Conservation (phyloP, 345 rosid genomes). For the Erucastrum elatum region DNA sequence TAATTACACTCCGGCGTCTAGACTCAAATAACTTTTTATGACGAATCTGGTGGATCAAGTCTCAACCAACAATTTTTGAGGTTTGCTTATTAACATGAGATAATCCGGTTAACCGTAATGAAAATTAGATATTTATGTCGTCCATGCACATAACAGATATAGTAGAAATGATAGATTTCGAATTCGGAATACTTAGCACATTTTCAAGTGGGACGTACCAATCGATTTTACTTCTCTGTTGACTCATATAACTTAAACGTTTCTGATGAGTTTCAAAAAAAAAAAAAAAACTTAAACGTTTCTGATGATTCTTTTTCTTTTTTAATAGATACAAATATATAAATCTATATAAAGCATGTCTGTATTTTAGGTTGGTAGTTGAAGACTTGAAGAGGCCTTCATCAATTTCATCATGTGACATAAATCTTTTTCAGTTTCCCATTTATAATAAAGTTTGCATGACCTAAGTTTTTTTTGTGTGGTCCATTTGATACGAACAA, state of each 20-base stretch:
- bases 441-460: conserved; percentile 19
- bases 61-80: no score
- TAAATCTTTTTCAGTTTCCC: conserved; percentile 14
- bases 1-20: background rate
- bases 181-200: no score
- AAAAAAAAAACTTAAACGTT: background rate
- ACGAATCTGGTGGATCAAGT: no score
- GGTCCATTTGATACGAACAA: background rate
- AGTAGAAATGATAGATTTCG: no score
- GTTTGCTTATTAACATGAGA: no score
- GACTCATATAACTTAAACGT: background rate
- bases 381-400: conserved; percentile 35
- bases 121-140: no score
- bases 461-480: background rate
- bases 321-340: background rate
- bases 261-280: no score
- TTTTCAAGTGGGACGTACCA: no score
- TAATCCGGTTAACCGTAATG: no score
- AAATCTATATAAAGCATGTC: conserved; percentile 4
- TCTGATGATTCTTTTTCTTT: background rate
- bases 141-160: no score
- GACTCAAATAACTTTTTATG: no score
- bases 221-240: no score
- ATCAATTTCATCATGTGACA: conserved; percentile 26
- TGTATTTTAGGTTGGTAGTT: conserved; percentile 29